phyloP scores from a whole-genome alignment of 2,329 filamentous ascomycete species.

The Westerdykella ornata region DNA sequence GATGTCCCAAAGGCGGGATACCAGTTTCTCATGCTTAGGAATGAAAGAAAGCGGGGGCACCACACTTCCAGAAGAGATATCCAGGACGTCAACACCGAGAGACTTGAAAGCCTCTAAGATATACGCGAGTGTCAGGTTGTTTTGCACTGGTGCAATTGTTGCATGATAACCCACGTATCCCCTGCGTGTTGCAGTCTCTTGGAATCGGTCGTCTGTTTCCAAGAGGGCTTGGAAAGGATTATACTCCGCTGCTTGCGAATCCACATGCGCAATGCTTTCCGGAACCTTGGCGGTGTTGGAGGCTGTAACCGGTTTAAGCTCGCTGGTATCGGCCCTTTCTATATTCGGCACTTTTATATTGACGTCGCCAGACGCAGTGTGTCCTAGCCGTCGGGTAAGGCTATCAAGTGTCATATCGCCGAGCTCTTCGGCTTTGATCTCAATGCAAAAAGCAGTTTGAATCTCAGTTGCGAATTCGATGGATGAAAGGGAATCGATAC shows the following conservation, averaged over 20 bases:
- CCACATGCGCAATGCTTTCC: not conserved
- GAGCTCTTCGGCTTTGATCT: constrained; percentile 2
- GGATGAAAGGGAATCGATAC: constrained; percentile 3
- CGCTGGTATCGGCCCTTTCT: too few species aligned
- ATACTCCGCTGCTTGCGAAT: not conserved
- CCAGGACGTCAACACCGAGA: constrained; percentile 6
- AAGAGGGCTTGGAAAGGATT: not conserved
- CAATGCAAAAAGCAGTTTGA: constrained; percentile 5
- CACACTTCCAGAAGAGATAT: constrained; percentile 1
- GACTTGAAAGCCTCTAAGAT: constrained; percentile 10
- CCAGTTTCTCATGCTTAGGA: constrained; percentile 6
- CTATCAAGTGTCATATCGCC: constrained; percentile 2
- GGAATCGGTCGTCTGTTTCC: not conserved
- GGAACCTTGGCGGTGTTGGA: not conserved
- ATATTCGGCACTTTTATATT: not conserved
- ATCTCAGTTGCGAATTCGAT: constrained; percentile 6
- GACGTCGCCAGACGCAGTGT: not conserved
- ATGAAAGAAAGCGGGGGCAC: constrained; percentile 6
- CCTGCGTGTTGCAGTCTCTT: constrained; percentile 2
- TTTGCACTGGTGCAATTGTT: constrained; percentile 5
- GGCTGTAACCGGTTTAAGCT: too few species aligned
- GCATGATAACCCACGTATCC: constrained; percentile 6
- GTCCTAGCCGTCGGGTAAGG: not conserved
- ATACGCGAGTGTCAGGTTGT: constrained; percentile 12
- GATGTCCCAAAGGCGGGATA: constrained; percentile 7